These are phyloP conservation scores for Gracilaria caudata DNA, from an alignment of 23 red algal genomes.

Conservation along the genomic window DNA sequence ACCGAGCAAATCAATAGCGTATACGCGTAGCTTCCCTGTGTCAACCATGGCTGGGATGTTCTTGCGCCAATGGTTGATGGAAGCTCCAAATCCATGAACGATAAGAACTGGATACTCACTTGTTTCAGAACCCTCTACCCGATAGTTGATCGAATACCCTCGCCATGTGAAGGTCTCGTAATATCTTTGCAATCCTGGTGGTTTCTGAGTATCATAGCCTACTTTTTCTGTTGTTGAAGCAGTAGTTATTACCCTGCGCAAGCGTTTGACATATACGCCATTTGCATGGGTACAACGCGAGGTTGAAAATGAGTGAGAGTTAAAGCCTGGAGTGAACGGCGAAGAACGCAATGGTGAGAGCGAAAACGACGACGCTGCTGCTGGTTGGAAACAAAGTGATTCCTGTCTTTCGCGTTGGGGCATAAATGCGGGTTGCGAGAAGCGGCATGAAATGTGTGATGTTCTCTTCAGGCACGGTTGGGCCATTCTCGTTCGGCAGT, in stretches of 20 bases:
- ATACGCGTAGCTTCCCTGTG: constrained; percentile 71
- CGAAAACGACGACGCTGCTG: not conserved
- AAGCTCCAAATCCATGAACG: constrained; percentile 97
- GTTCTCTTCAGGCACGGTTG: not conserved
- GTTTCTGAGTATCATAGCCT: constrained; percentile 10
- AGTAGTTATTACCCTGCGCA: not conserved
- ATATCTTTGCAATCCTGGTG: constrained; percentile 39
- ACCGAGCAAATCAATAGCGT: constrained; percentile 93
- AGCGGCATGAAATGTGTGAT: not conserved
- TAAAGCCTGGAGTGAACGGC: not conserved
- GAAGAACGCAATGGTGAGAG: not conserved
- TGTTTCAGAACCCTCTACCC: constrained; percentile 22
- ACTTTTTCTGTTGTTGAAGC: constrained; percentile 12
- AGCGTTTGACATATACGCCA: not conserved
- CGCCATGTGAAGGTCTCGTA: constrained; percentile 82
- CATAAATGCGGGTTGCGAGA: not conserved
- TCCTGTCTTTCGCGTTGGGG: not conserved
- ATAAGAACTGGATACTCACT: constrained; percentile 71
- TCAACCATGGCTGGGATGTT: constrained; percentile 78
- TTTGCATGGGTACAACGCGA: not conserved
- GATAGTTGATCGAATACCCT: constrained; percentile 83
- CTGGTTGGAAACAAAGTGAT: not conserved
- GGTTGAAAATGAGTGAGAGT: not conserved
- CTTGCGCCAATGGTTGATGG: constrained; percentile 82
- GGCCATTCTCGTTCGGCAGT: not conserved